Evolutionary conservation across 2,329 filamentous ascomycete genomes (phyloP), one percentile per base, ranked within the genome.

Genomic region (Graphium sp.): DNA sequence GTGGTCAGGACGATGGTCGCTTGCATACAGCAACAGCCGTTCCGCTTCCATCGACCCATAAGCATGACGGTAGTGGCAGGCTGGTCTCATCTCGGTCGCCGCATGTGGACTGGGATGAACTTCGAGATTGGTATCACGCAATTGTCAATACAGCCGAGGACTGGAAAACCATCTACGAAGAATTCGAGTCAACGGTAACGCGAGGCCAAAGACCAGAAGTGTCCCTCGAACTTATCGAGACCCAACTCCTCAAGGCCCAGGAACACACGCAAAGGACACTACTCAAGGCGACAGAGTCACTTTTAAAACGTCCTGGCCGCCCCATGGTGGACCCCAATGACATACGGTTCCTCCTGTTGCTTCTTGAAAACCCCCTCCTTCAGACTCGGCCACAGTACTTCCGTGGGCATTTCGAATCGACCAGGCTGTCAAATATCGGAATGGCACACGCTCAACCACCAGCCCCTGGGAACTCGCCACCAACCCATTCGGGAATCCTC

Each of bases 281-380:
- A 6, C 55, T 93, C 15, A 91, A 85, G 47, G 73, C 74, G 7
- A 79, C 72, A 0, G 85, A 93, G 46, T 73, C 66, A 39, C 51
- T 92, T 6, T 57, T 93, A 13, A 91, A 85, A 48, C 67, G 83
- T 12, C 84, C 85, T 0, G 73, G 80, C 2, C 66, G 74, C 18
- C 67, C 68, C 5, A 48, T 93, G 28, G 65, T 60, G 26, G 66
- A 70, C 16, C 70, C 79, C 0, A 66, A 74, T 34, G 73, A 91
- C 39, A 56, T 79, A 22, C 66, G 84, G 5, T 89, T 87, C 46
- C 55, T 93, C 12, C 56, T 93, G 11, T 72, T 93, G 18, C 56
- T 91, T 15, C 49, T 89, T 21, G 70, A 71, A 12, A 93, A 92
- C 45, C 85, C 85, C 5, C 57, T 87, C 4, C 49, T 94, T 7